Percentiles rank a stretch among this genome's conserved stretches.
Evolutionary conservation across 1,139 yeast species (phyloP).

Genomic region (Saccharomycopsis hybrid): DNA sequence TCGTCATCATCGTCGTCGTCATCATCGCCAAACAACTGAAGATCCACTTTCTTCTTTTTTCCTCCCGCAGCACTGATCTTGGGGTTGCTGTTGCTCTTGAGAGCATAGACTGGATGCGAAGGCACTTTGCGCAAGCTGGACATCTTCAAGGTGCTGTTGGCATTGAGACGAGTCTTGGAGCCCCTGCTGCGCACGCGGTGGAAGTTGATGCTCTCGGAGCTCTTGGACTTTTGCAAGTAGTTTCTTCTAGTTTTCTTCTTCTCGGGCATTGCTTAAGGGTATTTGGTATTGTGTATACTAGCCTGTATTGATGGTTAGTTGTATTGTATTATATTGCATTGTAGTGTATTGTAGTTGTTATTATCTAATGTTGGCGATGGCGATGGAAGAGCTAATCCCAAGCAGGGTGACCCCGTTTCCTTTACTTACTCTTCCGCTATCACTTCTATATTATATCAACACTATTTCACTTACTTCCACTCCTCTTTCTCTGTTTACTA

Average conservation of each 20-base stretch:
- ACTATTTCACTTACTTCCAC: no score
- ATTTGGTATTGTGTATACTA: no score
- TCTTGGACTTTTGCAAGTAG: slow-evolving; percentile 14
- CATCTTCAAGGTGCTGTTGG: slow-evolving; percentile 13
- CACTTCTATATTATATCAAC: no score
- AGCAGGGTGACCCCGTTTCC: no score
- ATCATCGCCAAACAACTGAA: slow-evolving; percentile 10
- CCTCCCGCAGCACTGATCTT: not conserved
- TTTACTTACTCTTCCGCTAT: no score
- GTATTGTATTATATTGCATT: no score
- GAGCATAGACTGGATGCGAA: slow-evolving; percentile 13
- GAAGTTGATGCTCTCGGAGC: slow-evolving; percentile 13
- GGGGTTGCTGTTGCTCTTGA: slow-evolving; percentile 5
- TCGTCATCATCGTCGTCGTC: slow-evolving; percentile 7
- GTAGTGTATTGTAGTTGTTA: no score
- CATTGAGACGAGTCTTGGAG: slow-evolving; percentile 5
- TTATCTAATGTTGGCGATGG: no score
- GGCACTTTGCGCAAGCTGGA: slow-evolving; percentile 13
- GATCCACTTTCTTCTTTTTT: slow-evolving; percentile 8
- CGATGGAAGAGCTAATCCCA: no score
- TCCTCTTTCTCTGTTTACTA: no score
- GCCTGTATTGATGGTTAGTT: no score
- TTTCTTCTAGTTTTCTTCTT: slow-evolving; percentile 8
- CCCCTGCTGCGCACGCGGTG: slow-evolving; percentile 13
- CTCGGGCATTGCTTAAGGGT: not conserved